These are phyloP conservation scores for Phytophthora citricola DNA, from an alignment of 352 stramenopile species.

Conservation along the genomic window DNA sequence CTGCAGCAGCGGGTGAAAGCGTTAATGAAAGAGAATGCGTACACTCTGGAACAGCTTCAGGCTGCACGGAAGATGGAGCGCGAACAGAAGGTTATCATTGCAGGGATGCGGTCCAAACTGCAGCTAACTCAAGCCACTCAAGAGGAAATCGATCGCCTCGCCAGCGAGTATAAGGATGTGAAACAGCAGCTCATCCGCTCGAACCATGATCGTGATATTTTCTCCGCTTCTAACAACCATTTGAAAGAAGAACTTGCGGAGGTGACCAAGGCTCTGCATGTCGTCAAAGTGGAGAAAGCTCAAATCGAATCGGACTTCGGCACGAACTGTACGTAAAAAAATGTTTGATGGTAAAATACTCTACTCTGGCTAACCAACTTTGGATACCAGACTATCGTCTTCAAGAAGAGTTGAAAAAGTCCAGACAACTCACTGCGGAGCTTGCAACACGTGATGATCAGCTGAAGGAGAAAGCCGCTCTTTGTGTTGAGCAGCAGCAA, in stretches of 20 bases:
- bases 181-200: conserved; percentile 73
- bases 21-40: conserved; percentile 80
- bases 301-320: conserved; percentile 80
- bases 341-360: too few species aligned
- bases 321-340: conserved; percentile 53
- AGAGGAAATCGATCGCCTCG: conserved; percentile 69
- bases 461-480: conserved; percentile 54
- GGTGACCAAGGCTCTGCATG: conserved; percentile 69
- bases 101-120: conserved; percentile 70
- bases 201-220: conserved; percentile 80
- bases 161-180: conserved; percentile 65
- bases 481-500: conserved; percentile 63
- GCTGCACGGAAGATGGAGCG: conserved; percentile 72
- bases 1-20: conserved; percentile 80
- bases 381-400: conserved; percentile 51
- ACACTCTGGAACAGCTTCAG: conserved; percentile 80
- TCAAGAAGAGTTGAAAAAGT: conserved; percentile 77
- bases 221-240: conserved; percentile 78
- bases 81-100: conserved; percentile 74
- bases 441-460: conserved; percentile 43
- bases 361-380: conserved; percentile 3
- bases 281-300: conserved; percentile 70
- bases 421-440: conserved; percentile 52
- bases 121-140: conserved; percentile 69
- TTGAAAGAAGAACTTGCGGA: conserved; percentile 76